These are phyloP conservation scores for Aspergillus pseudotamarii DNA, from an alignment of 2,329 filamentous ascomycete species.

Conservation along the genomic window DNA sequence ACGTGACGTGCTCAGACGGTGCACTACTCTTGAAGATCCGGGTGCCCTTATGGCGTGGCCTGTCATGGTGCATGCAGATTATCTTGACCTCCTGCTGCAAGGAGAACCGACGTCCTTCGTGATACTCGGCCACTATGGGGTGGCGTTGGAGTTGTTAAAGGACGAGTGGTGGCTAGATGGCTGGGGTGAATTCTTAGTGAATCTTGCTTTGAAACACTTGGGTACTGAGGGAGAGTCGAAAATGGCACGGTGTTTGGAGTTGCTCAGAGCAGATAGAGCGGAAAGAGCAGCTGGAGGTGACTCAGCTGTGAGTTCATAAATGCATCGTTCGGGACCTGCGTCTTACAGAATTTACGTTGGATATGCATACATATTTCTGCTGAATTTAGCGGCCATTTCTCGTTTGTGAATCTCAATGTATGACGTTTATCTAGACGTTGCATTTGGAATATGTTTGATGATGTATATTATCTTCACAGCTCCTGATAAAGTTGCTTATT, in stretches of 20 bases:
- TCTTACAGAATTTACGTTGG: too few species aligned
- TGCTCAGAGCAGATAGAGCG: background rate
- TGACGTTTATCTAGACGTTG: too few species aligned
- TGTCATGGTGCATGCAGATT: constrained; percentile 2
- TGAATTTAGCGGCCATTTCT: too few species aligned
- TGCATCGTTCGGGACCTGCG: too few species aligned
- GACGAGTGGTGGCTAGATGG: constrained; percentile 17
- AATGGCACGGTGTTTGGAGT: background rate
- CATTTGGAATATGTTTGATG: too few species aligned
- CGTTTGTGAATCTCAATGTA: too few species aligned
- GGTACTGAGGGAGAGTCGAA: background rate
- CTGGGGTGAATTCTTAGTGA: constrained; percentile 10
- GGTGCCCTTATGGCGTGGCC: constrained; percentile 12
- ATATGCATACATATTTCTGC: too few species aligned
- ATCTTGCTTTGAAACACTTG: background rate
- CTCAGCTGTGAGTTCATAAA: background rate
- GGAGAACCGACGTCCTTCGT: constrained; percentile 4
- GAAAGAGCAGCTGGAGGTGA: background rate
- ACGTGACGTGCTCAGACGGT: background rate
- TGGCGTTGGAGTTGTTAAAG: constrained; percentile 5
- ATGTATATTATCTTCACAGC: too few species aligned
- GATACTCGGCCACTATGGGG: constrained; percentile 9
- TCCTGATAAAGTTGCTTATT: too few species aligned
- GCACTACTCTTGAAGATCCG: background rate
- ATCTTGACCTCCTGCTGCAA: constrained; percentile 1